A percentile compares a stretch with the other conserved stretches of the same genome.
phyloP scores from a whole-genome alignment of 495 filamentous ascomycete species.

The Margaritispora aquatica region DNA sequence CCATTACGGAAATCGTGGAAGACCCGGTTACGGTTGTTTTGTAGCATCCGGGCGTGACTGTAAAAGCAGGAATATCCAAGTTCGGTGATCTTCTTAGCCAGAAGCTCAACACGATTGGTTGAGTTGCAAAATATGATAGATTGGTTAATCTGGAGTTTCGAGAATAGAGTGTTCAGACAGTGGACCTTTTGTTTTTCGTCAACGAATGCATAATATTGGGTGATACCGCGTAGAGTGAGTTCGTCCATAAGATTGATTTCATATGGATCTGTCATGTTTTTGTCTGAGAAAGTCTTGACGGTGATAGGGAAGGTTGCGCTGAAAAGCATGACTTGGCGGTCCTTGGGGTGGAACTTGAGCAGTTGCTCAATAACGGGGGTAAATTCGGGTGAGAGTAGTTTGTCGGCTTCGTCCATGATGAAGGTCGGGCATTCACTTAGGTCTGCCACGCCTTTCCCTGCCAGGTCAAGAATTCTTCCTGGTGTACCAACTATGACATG shows the following conservation, averaged over 20 bases:
- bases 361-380: slow-evolving; percentile 96
- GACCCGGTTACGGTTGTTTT: slow-evolving; percentile 92
- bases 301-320: slow-evolving; percentile 94
- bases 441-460: slow-evolving; percentile 91
- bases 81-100: slow-evolving; percentile 99
- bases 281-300: slow-evolving; percentile 96
- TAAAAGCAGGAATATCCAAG: slow-evolving; percentile 99
- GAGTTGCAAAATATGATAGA: slow-evolving; percentile 99
- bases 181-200: slow-evolving; percentile 99
- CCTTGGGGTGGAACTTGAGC: slow-evolving; percentile 86
- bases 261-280: slow-evolving; percentile 91
- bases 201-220: slow-evolving; percentile 98
- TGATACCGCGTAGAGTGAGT: slow-evolving; percentile 94
- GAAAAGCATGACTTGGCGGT: slow-evolving; percentile 98
- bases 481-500: slow-evolving; percentile 98
- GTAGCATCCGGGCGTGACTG: slow-evolving; percentile 97
- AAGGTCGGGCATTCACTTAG: slow-evolving; percentile 95
- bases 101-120: slow-evolving; percentile 92
- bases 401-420: slow-evolving; percentile 99
- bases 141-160: slow-evolving; percentile 98
- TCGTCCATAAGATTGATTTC: slow-evolving; percentile 99
- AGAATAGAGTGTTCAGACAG: slow-evolving; percentile 97
- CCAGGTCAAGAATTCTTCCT: slow-evolving; percentile 88
- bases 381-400: slow-evolving; percentile 92
- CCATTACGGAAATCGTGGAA: slow-evolving; percentile 99